These are phyloP conservation scores for Gloeophyllum trabeum DNA, from an alignment of 768 basidiomycete species.

Conservation along the genomic window DNA sequence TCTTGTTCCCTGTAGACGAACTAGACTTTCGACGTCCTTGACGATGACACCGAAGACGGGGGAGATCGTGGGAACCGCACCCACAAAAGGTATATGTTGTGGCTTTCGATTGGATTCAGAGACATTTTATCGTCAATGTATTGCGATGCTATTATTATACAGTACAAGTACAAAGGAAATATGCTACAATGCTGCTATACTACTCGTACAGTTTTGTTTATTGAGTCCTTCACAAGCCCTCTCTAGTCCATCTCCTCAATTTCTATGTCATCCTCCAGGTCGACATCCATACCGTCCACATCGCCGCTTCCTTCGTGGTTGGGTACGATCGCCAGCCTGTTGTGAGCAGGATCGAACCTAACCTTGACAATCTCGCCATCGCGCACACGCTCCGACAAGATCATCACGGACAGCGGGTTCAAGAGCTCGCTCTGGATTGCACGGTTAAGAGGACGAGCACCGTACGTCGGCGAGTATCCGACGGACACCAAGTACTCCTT, in stretches of 20 bases:
- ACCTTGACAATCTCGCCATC: constrained; percentile 74
- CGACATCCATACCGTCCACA: constrained; percentile 44
- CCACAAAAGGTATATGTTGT: too few species aligned
- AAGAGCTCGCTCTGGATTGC: constrained; percentile 88
- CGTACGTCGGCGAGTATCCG: constrained; percentile 76
- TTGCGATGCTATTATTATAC: too few species aligned
- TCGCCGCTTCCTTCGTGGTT: constrained; percentile 59
- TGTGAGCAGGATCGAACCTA: constrained; percentile 72
- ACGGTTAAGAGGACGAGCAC: constrained; percentile 86
- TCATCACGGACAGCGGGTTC: constrained; percentile 78
- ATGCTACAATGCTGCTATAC: too few species aligned
- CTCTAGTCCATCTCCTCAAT: constrained; percentile 61
- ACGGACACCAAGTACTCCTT: constrained; percentile 66
- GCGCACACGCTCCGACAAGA: constrained; percentile 72
- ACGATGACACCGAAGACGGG: background rate
- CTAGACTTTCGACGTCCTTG: background rate
- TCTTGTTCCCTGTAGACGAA: too few species aligned
- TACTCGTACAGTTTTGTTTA: too few species aligned
- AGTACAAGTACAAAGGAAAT: too few species aligned
- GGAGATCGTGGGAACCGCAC: too few species aligned
- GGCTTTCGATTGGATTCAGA: too few species aligned
- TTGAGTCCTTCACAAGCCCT: background rate
- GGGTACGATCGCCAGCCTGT: constrained; percentile 65
- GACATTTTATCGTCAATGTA: too few species aligned
- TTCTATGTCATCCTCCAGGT: constrained; percentile 46